Base-by-base conservation (phyloP, 164 flowering plant genomes). In the Vitis rotundifolia region DNA sequence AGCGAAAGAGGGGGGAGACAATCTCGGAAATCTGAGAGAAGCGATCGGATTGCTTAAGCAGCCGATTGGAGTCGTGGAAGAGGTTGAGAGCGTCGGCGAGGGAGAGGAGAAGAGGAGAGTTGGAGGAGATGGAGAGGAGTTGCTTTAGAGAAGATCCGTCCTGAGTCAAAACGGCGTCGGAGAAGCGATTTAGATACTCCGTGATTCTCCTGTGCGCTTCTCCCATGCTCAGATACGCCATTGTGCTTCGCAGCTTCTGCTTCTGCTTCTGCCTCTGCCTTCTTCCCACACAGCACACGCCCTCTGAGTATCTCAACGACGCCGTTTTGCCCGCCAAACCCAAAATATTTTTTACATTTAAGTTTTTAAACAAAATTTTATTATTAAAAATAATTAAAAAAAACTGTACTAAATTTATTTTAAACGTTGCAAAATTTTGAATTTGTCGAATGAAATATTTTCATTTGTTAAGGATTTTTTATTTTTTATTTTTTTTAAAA, bases 151-250 rank as follows among this genome's bases (percentile, higher is more conserved):
- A 80, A 26, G 80, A n/a, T 1, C 82, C 93, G 68, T 96, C 92
- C 76, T 92, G 97, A 31, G 66, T 75, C 2, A 78, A 72, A 52
- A 96, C 86, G 70, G 97, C 88, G 80, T 92, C 96, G 70, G 84
- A 80, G 84, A 93, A 92, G 29, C 90, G 85, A 72, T 80, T 83
- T 1, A 96, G 82, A 84, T 81, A 96, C 3, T 96, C 98, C 2
- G 87, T 80, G 59, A 96, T 87, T 78, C 98, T 71, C 53, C 97
- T 63, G 85, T 93, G 94, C 0, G 97, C 89, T 81, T 92, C 98
- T 10, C 95, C 99, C 94, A 96, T 93, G 91, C 98, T 93, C 29
- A 84, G 10, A 66, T 88, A 90, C 77, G 95, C 94, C 88, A 83
- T 85, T 53, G 54, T 7, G 48, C 11, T 37, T 37, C 44, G 7